Evolutionary conservation across 371 early-diverging fungal genomes (phyloP).

Genomic region (Blyttiomyces sp.): DNA sequence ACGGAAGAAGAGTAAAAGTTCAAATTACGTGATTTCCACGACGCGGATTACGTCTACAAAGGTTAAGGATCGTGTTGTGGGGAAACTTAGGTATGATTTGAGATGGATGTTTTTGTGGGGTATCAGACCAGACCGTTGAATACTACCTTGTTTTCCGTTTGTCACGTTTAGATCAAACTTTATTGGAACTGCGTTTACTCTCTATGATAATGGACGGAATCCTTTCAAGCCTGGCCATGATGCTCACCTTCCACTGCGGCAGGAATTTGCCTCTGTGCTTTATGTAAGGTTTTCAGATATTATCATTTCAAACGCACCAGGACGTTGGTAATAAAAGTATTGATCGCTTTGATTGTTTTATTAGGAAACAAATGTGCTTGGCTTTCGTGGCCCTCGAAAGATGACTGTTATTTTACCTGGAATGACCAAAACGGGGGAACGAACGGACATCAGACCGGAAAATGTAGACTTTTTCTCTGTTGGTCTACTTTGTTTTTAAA

Average conservation of each 20-base stretch:
- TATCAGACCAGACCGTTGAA: slow-evolving; percentile 16
- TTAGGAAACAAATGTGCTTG: slow-evolving; percentile 87
- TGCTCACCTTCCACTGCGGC: slow-evolving; percentile 20
- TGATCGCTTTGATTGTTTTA: background rate
- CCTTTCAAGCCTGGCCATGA: slow-evolving; percentile 22
- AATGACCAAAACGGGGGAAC: slow-evolving; percentile 62
- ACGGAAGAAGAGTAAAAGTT: slow-evolving; percentile 64
- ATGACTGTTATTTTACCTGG: slow-evolving; percentile 83
- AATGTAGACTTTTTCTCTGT: slow-evolving; percentile 29
- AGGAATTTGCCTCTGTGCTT: slow-evolving; percentile 75
- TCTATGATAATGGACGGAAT: slow-evolving; percentile 70
- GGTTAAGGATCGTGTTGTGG: slow-evolving; percentile 39
- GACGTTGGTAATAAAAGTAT: background rate
- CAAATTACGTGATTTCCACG: slow-evolving; percentile 69
- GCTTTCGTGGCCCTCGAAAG: slow-evolving; percentile 88
- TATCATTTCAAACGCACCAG: background rate
- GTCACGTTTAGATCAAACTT: slow-evolving; percentile 63
- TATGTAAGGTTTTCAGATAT: slow-evolving; percentile 58
- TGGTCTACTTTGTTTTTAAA: background rate
- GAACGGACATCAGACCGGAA: slow-evolving; percentile 57
- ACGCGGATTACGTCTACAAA: slow-evolving; percentile 22
- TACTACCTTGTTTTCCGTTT: slow-evolving; percentile 8
- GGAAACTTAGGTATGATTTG: slow-evolving; percentile 69
- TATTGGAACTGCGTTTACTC: slow-evolving; percentile 77
- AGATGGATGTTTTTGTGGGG: slow-evolving; percentile 9